phyloP scores from a whole-genome alignment of 495 filamentous ascomycete species.

The Aspergillus incahuasiensis region DNA sequence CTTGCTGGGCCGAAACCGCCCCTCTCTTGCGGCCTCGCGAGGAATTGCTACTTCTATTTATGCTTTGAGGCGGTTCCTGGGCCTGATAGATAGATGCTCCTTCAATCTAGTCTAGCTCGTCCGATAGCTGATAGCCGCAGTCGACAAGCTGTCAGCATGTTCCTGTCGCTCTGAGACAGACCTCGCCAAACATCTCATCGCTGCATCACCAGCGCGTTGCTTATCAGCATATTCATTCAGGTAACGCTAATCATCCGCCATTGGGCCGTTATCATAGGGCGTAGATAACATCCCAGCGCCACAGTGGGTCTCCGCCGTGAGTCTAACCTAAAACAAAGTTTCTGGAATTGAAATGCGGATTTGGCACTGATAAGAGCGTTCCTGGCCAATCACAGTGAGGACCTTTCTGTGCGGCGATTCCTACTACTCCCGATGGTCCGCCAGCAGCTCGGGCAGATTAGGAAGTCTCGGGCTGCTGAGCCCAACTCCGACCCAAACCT shows the following conservation, averaged over 20 bases:
- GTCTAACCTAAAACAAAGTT: not conserved
- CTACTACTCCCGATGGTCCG: not conserved
- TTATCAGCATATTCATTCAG: slow-evolving; percentile 1
- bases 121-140: not conserved
- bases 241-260: not conserved
- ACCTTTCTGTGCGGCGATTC: not conserved
- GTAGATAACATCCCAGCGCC: slow-evolving; percentile 2
- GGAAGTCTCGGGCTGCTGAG: not conserved
- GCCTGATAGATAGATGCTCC: no score
- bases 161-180: not conserved
- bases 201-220: not conserved
- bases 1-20: slow-evolving; percentile 2
- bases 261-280: not conserved
- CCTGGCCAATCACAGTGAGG: not conserved
- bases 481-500: not conserved
- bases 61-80: not conserved
- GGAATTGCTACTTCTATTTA: slow-evolving; percentile 8
- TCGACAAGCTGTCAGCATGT: not conserved
- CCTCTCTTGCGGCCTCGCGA: not conserved
- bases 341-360: not conserved
- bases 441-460: not conserved
- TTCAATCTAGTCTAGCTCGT: no score
- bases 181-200: not conserved
- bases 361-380: not conserved
- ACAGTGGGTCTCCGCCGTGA: not conserved